Evolutionary conservation across 2,329 filamentous ascomycete genomes (phyloP).

Genomic region (Fusarium virguliforme): DNA sequence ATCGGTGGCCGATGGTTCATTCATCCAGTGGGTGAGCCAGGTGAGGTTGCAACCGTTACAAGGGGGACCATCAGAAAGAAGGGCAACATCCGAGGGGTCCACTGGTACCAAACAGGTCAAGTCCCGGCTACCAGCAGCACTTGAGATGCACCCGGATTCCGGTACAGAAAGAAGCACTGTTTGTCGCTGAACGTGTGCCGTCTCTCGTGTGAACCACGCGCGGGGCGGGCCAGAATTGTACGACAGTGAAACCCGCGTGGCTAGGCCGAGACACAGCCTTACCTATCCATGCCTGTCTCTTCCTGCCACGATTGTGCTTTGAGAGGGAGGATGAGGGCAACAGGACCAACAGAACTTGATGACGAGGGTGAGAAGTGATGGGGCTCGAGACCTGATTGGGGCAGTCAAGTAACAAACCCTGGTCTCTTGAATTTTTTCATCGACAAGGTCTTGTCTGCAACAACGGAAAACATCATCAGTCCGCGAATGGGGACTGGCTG

Average conservation of each 20-base stretch:
- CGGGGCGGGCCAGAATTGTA: constrained; percentile 11
- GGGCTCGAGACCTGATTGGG: constrained; percentile 8
- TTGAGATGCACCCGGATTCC: constrained; percentile 6
- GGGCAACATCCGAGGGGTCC: constrained; percentile 9
- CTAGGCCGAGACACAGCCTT: constrained; percentile 41
- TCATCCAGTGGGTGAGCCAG: too few species aligned
- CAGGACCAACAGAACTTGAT: constrained; percentile 6
- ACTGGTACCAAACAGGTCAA: constrained; percentile 16
- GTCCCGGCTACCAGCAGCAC: constrained; percentile 10
- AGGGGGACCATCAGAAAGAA: constrained; percentile 4
- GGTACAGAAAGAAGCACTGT: constrained; percentile 15
- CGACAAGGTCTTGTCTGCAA: constrained; percentile 11
- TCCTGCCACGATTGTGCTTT: constrained; percentile 15
- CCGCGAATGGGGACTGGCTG: constrained; percentile 3
- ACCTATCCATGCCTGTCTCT: constrained; percentile 17
- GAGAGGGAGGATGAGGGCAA: not conserved
- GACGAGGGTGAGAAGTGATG: not conserved
- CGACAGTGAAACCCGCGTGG: constrained; percentile 40
- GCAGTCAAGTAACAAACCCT: not conserved
- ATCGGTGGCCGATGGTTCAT: constrained; percentile 23
- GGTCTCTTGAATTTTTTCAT: constrained; percentile 1
- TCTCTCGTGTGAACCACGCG: constrained; percentile 18
- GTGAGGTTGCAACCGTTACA: constrained; percentile 14
- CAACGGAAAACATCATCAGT: constrained; percentile 8
- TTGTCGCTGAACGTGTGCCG: constrained; percentile 26